phyloP scores from a whole-genome alignment of 805 yeast genomes.

The Nakazawaea ishiwadae region DNA sequence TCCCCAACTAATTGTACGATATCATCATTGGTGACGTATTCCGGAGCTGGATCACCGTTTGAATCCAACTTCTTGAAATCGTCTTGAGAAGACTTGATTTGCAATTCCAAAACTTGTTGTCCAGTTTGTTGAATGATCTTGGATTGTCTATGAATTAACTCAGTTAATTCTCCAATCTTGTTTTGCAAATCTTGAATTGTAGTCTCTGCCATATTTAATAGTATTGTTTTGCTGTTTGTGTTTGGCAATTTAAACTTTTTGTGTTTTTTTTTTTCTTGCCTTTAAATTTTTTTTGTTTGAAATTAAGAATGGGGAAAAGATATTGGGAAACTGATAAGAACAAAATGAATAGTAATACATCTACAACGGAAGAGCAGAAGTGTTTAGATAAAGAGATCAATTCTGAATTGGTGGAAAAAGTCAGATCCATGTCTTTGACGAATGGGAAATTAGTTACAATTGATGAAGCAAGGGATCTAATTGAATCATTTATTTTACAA shows the following conservation, averaged over 20 bases:
- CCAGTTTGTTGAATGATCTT: conserved; percentile 72
- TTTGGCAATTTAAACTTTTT: not conserved
- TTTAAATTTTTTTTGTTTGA: not conserved
- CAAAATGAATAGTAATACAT: no score
- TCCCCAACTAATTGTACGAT: conserved; percentile 84
- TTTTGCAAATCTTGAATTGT: conserved; percentile 27
- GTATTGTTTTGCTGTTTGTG: not conserved
- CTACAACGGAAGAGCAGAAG: no score
- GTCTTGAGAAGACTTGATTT: conserved; percentile 47
- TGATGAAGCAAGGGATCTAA: not conserved
- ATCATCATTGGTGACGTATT: conserved; percentile 77
- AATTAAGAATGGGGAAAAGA: no score
- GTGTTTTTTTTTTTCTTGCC: not conserved
- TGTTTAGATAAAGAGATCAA: not conserved
- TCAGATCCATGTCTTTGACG: not conserved
- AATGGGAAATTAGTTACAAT: not conserved
- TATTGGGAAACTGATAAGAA: no score
- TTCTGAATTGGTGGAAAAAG: not conserved
- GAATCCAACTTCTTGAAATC: conserved; percentile 18
- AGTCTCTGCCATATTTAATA: conserved; percentile 2
- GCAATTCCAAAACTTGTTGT: conserved; percentile 66
- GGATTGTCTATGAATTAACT: conserved; percentile 60
- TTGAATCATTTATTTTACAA: not conserved
- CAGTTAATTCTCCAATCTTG: conserved; percentile 49
- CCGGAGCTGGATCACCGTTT: conserved; percentile 34